Percentiles rank a stretch among this genome's conserved stretches.
These are phyloP conservation scores for Penicillium digitatum DNA, from an alignment of 2,329 filamentous ascomycete genomes.

Conservation along the genomic window DNA sequence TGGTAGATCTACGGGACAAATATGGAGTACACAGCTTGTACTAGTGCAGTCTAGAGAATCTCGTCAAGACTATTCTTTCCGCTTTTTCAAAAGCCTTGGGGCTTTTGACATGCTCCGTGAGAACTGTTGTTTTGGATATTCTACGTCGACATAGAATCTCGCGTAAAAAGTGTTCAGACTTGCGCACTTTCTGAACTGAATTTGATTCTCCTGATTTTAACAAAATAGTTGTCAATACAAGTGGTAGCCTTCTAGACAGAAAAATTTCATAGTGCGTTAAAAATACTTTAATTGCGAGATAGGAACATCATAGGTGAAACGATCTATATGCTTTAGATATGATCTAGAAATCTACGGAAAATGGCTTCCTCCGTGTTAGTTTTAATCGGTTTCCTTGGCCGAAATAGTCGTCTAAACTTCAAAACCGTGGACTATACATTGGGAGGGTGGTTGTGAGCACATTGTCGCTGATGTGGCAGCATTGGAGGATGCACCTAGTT, in stretches of 20 bases:
- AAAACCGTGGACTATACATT: too few relatives aligned
- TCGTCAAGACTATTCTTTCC: neutral
- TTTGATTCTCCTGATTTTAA: neutral
- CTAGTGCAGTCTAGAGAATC: neutral
- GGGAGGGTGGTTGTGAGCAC: too few relatives aligned
- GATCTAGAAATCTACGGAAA: too few relatives aligned
- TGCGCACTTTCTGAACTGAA: neutral
- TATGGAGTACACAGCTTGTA: neutral
- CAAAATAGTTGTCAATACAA: neutral
- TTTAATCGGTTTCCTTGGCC: too few relatives aligned
- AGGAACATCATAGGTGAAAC: too few relatives aligned
- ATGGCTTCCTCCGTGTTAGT: too few relatives aligned
- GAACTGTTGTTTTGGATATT: neutral
- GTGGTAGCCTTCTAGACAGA: too few relatives aligned
- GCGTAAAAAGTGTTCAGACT: neutral
- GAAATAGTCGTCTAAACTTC: too few relatives aligned
- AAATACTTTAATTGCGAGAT: neutral
- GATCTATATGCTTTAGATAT: too few relatives aligned
- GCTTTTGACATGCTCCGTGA: neutral
- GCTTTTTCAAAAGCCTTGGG: too few relatives aligned
- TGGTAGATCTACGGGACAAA: neutral
- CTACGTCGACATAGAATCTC: neutral
- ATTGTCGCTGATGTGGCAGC: too few relatives aligned
- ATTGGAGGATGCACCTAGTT: too few relatives aligned
- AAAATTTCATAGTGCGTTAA: neutral